These are phyloP conservation scores for Evernia prunastri DNA, from an alignment of 495 filamentous ascomycete genomes.

Conservation along the genomic window DNA sequence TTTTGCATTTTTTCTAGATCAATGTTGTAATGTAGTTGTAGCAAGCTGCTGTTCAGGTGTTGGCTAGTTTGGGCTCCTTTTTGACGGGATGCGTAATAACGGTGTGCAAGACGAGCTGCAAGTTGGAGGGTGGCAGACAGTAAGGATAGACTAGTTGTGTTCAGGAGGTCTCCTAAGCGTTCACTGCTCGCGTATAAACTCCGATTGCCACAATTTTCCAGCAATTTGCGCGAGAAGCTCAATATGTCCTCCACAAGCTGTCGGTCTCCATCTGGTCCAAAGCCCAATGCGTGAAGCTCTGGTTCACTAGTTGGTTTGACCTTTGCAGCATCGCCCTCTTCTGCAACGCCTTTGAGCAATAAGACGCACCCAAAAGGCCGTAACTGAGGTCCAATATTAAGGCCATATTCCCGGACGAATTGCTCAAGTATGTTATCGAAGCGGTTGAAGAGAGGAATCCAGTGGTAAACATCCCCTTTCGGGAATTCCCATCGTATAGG, in stretches of 20 bases:
- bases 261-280: constrained; percentile 66
- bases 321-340: constrained; percentile 33
- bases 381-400: constrained; percentile 74
- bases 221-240: constrained; percentile 73
- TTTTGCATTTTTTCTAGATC: constrained; percentile 81
- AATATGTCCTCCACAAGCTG: constrained; percentile 73
- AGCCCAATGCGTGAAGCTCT: constrained; percentile 52
- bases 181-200: constrained; percentile 92
- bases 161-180: constrained; percentile 78
- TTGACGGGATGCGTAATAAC: constrained; percentile 83
- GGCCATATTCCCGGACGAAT: constrained; percentile 72
- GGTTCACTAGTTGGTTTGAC: constrained; percentile 35
- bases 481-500: constrained; percentile 90
- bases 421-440: constrained; percentile 84
- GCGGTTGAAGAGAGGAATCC: constrained; percentile 90
- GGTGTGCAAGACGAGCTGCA: constrained; percentile 74
- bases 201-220: constrained; percentile 94
- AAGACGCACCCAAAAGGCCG: constrained; percentile 61
- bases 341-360: constrained; percentile 48
- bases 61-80: constrained; percentile 51
- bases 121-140: constrained; percentile 69
- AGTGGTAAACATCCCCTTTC: constrained; percentile 96
- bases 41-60: constrained; percentile 61
- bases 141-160: constrained; percentile 74
- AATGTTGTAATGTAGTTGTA: constrained; percentile 89